Evolutionary conservation across 371 early-diverging fungal species (phyloP).

Genomic region (Mortierella sp.): DNA sequence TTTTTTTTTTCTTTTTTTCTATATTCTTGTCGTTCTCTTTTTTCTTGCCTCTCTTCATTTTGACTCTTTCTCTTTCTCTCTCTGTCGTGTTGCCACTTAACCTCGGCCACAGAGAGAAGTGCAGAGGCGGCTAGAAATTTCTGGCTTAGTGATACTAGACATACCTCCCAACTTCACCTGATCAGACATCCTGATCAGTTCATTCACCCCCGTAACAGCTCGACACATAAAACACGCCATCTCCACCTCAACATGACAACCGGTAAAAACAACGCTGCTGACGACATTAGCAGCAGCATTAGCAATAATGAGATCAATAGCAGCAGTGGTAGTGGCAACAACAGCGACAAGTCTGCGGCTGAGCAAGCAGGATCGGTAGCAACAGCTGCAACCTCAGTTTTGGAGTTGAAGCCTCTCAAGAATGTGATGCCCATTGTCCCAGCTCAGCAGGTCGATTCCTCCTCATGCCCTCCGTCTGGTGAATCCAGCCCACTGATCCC

Average conservation of each 20-base stretch:
- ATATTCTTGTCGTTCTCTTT: not conserved
- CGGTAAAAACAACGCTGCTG: not conserved
- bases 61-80: no score
- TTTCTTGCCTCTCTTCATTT: not conserved
- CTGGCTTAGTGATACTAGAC: no score
- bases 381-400: slow-evolving; percentile 3
- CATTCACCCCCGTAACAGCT: not conserved
- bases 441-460: slow-evolving; percentile 48
- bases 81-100: no score
- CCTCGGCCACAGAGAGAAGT: no score
- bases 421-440: slow-evolving; percentile 54
- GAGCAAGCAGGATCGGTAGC: slow-evolving; percentile 4
- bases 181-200: slow-evolving; percentile 7
- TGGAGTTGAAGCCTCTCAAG: slow-evolving; percentile 52
- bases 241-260: not conserved
- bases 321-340: slow-evolving; percentile 6
- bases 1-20: not conserved
- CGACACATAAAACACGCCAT: no score
- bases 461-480: slow-evolving; percentile 35
- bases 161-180: not conserved
- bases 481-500: slow-evolving; percentile 13
- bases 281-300: not conserved
- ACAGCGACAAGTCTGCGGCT: slow-evolving; percentile 1
- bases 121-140: no score
- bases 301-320: slow-evolving; percentile 3